Evolutionary conservation across 495 filamentous ascomycete species (phyloP).

Genomic region (Talaromyces proteolyticus): DNA sequence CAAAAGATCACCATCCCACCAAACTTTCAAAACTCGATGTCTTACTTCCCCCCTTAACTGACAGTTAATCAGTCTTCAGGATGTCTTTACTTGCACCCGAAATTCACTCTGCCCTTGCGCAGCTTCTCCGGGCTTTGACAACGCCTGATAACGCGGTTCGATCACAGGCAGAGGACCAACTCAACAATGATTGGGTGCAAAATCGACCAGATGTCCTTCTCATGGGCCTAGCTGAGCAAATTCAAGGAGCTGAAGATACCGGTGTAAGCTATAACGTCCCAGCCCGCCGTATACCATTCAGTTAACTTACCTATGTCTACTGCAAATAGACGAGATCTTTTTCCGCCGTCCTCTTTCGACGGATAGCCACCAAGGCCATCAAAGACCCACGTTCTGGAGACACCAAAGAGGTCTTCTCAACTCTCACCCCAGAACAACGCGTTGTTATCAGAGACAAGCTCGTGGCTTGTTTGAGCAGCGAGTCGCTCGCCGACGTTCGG

Average conservation of each 20-base stretch:
- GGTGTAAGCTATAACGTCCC: conserved; percentile 48
- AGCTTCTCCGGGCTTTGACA: conserved; percentile 80
- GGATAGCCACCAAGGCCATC: conserved; percentile 80
- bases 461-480: conserved; percentile 65
- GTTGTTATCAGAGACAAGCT: conserved; percentile 75
- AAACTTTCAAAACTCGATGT: neutral
- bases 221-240: conserved; percentile 92
- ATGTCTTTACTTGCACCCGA: conserved; percentile 87
- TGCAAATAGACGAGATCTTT: conserved; percentile 69
- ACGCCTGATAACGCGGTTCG: conserved; percentile 86
- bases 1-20: neutral
- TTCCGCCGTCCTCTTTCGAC: conserved; percentile 88
- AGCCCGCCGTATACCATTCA: neutral
- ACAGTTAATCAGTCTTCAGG: conserved; percentile 15
- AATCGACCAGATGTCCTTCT: conserved; percentile 77
- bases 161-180: conserved; percentile 78
- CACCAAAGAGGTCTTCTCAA: conserved; percentile 76
- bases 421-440: conserved; percentile 62
- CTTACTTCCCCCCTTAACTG: neutral
- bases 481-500: conserved; percentile 64
- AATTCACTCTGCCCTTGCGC: conserved; percentile 71
- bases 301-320: conserved; percentile 1
- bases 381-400: conserved; percentile 67
- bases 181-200: conserved; percentile 83
- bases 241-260: conserved; percentile 62